Evolutionary conservation across 768 basidiomycete genomes (phyloP).

Genomic region (Termitomyces sp.): DNA sequence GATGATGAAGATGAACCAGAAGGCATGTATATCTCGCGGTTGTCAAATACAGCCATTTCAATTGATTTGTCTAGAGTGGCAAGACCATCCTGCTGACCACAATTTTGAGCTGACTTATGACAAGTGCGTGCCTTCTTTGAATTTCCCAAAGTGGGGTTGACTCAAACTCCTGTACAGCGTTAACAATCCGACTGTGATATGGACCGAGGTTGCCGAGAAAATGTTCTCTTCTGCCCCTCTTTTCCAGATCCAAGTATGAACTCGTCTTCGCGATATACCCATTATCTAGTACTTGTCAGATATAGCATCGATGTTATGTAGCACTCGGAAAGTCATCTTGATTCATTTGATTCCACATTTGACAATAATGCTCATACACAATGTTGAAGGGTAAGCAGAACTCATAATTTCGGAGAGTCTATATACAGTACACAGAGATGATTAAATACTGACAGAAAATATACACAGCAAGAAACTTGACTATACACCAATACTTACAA

Average conservation of each 20-base stretch:
- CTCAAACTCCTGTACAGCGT: conserved; percentile 30
- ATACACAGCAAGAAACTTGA: not conserved
- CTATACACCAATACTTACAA: not conserved
- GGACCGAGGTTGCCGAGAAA: conserved; percentile 23
- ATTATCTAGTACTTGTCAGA: not conserved
- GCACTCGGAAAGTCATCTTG: not conserved
- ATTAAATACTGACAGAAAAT: not conserved
- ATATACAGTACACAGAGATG: not conserved
- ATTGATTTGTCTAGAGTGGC: conserved; percentile 43
- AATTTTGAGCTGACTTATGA: conserved; percentile 47
- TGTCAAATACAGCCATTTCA: not conserved
- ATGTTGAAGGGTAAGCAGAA: not conserved
- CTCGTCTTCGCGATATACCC: not conserved
- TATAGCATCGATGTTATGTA: not conserved
- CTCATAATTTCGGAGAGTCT: not conserved
- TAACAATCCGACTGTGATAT: conserved; percentile 53
- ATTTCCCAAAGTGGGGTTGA: not conserved
- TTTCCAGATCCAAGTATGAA: conserved; percentile 6
- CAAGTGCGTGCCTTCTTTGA: conserved; percentile 34
- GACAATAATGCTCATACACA: not conserved
- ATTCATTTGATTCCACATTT: not conserved
- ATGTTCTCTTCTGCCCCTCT: conserved; percentile 2
- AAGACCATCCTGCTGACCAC: conserved; percentile 49
- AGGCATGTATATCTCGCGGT: conserved; percentile 31
- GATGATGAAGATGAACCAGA: conserved; percentile 49